Evolutionary conservation across 345 rosid species (phyloP).

Genomic region (thale cress (Arabidopsis thaliana)): TAIR10.1 NC_003076.8:21940001-21940500

Average conservation of each 20-base stretch:
- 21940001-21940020: too few species aligned
- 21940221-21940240: too few species aligned
- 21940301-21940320: not conserved
- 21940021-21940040: too few species aligned
- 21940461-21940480: constrained; percentile 36
- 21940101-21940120: too few species aligned
- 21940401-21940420: constrained; percentile 27
- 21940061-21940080: not conserved
- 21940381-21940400: constrained; percentile 9
- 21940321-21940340: not conserved
- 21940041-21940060: not conserved
- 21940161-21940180: too few species aligned
- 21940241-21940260: not conserved
- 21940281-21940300: not conserved
- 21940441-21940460: not conserved
- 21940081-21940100: not conserved
- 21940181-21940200: too few species aligned
- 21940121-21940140: too few species aligned
- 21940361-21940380: not conserved
- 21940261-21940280: not conserved
- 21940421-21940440: not conserved
- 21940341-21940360: not conserved
- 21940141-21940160: too few species aligned
- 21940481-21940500: constrained; percentile 27
- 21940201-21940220: too few species aligned